Conservation (phyloP, 2,329 filamentous ascomycete species). For the Didymella arachidicola region DNA sequence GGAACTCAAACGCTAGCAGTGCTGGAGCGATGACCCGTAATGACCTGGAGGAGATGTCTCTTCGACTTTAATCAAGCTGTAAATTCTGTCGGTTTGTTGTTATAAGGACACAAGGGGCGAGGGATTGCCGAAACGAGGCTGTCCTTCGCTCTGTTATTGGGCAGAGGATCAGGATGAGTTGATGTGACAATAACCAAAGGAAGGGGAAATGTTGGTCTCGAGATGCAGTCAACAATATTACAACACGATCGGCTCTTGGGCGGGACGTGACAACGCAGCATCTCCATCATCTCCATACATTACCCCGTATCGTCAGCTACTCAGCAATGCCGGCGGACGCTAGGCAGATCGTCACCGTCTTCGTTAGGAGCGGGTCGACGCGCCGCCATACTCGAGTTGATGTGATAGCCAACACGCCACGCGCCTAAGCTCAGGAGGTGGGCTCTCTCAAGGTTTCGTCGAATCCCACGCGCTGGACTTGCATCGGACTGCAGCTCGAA, state of each 20-base stretch:
- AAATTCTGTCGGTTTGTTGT: neutral
- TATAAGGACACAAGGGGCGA: no score
- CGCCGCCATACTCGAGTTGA: conserved; percentile 10
- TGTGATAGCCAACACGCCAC: neutral
- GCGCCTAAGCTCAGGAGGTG: neutral
- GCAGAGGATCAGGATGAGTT: neutral
- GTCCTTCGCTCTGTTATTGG: neutral
- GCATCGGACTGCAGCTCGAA: conserved; percentile 15
- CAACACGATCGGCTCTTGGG: conserved; percentile 1
- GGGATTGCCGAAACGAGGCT: neutral
- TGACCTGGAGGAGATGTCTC: neutral
- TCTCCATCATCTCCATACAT: neutral
- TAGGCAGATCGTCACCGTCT: conserved; percentile 17
- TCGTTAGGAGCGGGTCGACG: conserved; percentile 14
- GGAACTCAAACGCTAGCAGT: neutral
- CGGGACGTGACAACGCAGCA: conserved; percentile 7
- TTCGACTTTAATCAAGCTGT: neutral
- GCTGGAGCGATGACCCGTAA: neutral
- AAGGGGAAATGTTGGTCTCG: neutral
- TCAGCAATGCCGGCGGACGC: conserved; percentile 5
- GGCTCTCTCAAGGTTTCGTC: neutral
- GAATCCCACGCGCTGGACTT: conserved; percentile 9
- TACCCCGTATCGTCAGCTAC: conserved; percentile 3
- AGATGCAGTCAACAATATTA: neutral
- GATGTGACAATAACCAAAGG: neutral